phyloP scores from a whole-genome alignment of 2,329 filamentous ascomycete genomes.

The Elsinoe batatas region DNA sequence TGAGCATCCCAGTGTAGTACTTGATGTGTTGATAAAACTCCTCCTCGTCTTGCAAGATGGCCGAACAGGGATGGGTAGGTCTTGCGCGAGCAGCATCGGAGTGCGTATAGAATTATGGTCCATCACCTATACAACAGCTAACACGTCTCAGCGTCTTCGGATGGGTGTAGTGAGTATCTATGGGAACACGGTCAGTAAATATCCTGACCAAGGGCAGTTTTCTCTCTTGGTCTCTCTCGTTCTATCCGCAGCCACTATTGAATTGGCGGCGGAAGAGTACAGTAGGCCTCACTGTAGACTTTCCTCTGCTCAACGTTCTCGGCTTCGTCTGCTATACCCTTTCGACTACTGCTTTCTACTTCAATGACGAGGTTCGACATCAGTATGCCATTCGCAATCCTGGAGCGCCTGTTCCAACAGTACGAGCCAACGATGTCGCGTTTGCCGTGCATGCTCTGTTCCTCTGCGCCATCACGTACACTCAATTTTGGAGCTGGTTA shows the following conservation, averaged over 20 bases:
- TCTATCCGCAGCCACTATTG: constrained; percentile 81
- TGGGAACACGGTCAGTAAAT: not conserved
- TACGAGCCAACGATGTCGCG: constrained; percentile 78
- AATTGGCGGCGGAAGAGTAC: constrained; percentile 72
- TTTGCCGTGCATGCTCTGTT: constrained; percentile 76
- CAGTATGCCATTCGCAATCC: constrained; percentile 80
- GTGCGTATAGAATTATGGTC: not conserved
- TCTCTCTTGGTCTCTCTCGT: constrained; percentile 61
- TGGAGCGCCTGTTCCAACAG: constrained; percentile 64
- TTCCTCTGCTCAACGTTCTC: constrained; percentile 63
- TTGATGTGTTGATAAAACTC: not conserved
- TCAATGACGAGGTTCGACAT: constrained; percentile 61
- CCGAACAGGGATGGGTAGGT: constrained; percentile 3
- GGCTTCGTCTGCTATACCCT: constrained; percentile 68
- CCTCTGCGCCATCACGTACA: constrained; percentile 61
- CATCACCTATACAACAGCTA: not conserved
- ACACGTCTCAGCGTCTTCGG: constrained; percentile 13
- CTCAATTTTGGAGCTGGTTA: constrained; percentile 60
- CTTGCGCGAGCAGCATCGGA: constrained; percentile 13
- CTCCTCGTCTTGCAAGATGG: not conserved
- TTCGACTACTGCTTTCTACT: constrained; percentile 67
- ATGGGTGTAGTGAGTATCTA: constrained; percentile 16
- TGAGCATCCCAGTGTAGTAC: too few relatives aligned
- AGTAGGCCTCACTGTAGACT: constrained; percentile 76
- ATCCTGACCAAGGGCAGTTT: constrained; percentile 17